Base-by-base conservation (phyloP, 2,329 filamentous ascomycete genomes). In the Clonostachys byssicola region DNA sequence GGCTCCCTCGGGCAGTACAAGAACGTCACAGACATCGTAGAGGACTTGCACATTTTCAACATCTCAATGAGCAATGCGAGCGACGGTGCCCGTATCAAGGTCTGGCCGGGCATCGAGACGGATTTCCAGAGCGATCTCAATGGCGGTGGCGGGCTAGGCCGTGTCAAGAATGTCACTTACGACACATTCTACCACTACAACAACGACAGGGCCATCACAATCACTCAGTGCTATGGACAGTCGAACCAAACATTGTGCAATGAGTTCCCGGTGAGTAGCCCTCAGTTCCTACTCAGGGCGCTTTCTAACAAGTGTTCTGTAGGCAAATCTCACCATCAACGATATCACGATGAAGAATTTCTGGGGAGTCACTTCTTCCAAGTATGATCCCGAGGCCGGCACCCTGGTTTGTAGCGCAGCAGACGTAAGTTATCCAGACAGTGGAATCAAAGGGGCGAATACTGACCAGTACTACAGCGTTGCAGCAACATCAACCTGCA, bases 51-150 rank as follows among this genome's bases (percentile, higher is more conserved):
- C 54, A 76, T 86, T 47, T 80, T 75, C 63, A 83, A 84, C 54
- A 69, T 75, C 40, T 75, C 73, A 40, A 78, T 83, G 75, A 70
- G 71, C 46, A 80, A 85, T 54, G 77, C 79, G 4, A 68, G 77
- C 46, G 80, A 87, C 52, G 84, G 81, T 30, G 85, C 85, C 1
- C 80, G 85, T 50, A 88, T 89, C 67, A 89, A 89, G 63, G 85
- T 88, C 53, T 85, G 81, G 81, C 80, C 81, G 1, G 78, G 78
- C 34, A 55, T 68, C 13, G 49, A 53, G 3, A 72, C 77, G 2
- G 74, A 72, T 0, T 63, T 83, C 10, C 79, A 74, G 10, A 77
- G 72, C 16, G 76, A 82, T 47, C 71, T 83, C 0, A 77, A 83
- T 61, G 80, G 80, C 16, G 81, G 81, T 33, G 80, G 80, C 16